Base-by-base conservation (phyloP, 495 filamentous ascomycete genomes). In the Neurospora tetrasperma region DNA sequence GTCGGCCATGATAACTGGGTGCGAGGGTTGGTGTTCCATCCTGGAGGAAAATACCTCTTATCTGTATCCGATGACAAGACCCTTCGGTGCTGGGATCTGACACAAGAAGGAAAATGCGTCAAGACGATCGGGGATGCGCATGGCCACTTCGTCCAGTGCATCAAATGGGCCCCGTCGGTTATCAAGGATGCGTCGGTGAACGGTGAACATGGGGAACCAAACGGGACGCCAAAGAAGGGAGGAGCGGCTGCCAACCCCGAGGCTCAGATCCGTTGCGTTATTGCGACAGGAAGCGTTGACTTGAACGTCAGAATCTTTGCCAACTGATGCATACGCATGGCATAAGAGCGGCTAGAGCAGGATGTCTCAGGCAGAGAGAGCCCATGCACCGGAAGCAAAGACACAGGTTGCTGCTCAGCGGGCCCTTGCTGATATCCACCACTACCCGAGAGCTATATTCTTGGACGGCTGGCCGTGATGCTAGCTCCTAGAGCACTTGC, bases 1-100 rank as follows among this genome's bases (percentile, higher is more conserved):
- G 81, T 90, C 2, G 96, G 96, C 4, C 96, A 99, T 77, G 96
- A 99, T 80, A 99, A 98, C 79, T 99, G 96, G 96, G 91, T 99
- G 1, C 89, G 94, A 11, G 92, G 86, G 3, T 78, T 98, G 14
- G 89, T 93, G 20, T 99, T 97, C 80, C 96, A 99, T 75, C 96
- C 96, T 0, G 94, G 93, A 4, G 96, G 96, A 1, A 97, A 97
- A 80, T 99, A 96, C 75, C 86, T 99, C 2, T 82, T 99, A 20
- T 93, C 90, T 42, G 92, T 91, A 5, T 84, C 90, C 35, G 96
- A 99, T 77, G 96, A 99, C 80, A 97, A 97, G 81, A 94, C 93
- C 14, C 84, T 99, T 42, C 86, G 95, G 59, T 98, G 95, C 83
- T 99, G 96, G 96, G 96, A 99, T 83, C 84, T 99, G 10, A 86